Evolutionary conservation across 2,329 filamentous ascomycete species (phyloP).

Genomic region (Colletotrichum plurivorum): DNA sequence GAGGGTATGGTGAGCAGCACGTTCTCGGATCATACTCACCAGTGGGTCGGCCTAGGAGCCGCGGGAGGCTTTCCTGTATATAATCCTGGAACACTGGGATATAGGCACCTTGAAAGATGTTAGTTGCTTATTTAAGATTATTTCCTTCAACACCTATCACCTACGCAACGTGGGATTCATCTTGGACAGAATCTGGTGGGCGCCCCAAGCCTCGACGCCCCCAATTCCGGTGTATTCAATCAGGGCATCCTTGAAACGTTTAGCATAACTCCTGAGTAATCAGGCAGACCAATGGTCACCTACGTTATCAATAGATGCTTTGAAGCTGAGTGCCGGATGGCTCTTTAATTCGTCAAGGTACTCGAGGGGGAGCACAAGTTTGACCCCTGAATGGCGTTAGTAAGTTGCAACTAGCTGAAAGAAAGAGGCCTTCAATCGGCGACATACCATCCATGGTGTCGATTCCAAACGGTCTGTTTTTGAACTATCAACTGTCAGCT

Average conservation of each 20-base stretch:
- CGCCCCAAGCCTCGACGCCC: conserved; percentile 1
- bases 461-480: conserved; percentile 10
- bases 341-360: conserved; percentile 13
- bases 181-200: not conserved
- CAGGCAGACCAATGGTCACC: not conserved
- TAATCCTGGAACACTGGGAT: not conserved
- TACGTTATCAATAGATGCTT: conserved; percentile 19
- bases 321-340: conserved; percentile 16
- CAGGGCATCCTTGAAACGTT: not conserved
- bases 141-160: accelerated
- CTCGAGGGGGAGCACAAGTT: conserved; percentile 8
- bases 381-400: not conserved
- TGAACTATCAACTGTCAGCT: not conserved
- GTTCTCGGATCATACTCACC: not conserved
- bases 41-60: not conserved
- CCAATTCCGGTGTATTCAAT: conserved; percentile 1
- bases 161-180: conserved; percentile 7
- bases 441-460: conserved; percentile 17
- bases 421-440: not conserved
- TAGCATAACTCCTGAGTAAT: no score
- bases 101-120: not conserved
- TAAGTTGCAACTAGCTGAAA: no score
- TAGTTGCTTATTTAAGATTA: not conserved
- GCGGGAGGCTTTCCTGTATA: not conserved
- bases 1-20: not conserved